Evolutionary conservation across 208 protist species (phyloP), one percentile per base, ranked within the genome.

Genomic region (Crithidia mellificae): DNA sequence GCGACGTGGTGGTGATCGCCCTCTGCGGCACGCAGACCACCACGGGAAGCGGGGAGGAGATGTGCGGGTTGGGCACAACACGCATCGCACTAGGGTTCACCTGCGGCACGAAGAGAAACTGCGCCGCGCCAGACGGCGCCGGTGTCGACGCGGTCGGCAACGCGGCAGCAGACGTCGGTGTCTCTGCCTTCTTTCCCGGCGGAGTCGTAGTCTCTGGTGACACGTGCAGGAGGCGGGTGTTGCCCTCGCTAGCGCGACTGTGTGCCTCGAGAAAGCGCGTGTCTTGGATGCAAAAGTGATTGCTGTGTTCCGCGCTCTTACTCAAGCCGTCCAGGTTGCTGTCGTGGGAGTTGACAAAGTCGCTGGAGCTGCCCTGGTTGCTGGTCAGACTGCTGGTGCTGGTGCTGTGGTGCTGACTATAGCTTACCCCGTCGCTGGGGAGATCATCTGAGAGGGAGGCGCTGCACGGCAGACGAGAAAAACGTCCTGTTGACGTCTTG

Each of bases 41-140:
- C 29, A 54, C 30, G n/a, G 47, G 30, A 3, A n/a, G 15, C 2
- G 47, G 59, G 0, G 34, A 27, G 1, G 47, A 27, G 20, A 25
- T 54, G 46, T 65, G 59, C 2, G 59, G 59, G 24, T 65, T 65
- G 2, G 59, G 59, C 32, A 65, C 32, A 6, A 65, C 46, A 9
- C 59, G 46, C 20, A 51, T 17, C 15, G n/a, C 43, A 25, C n/a
- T 24, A 1, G 53, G 3, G 4, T 34, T 58, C 20, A 6, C 53
- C 34, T 11, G n/a, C 8, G 30, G 11, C 34, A 17, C 11, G 14
- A 24, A 24, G 2, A 20, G 30, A 17, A n/a, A 27, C 8, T 51
- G n/a, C 14, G 46, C 5, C 20, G 22, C 20, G 20, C 41, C n/a
- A 6, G 8, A n/a, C 41, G 4, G 3, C 41, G 41, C 41, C 17